phyloP scores from a whole-genome alignment of 2,329 filamentous ascomycete species.

The Zymoseptoria crescenta region DNA sequence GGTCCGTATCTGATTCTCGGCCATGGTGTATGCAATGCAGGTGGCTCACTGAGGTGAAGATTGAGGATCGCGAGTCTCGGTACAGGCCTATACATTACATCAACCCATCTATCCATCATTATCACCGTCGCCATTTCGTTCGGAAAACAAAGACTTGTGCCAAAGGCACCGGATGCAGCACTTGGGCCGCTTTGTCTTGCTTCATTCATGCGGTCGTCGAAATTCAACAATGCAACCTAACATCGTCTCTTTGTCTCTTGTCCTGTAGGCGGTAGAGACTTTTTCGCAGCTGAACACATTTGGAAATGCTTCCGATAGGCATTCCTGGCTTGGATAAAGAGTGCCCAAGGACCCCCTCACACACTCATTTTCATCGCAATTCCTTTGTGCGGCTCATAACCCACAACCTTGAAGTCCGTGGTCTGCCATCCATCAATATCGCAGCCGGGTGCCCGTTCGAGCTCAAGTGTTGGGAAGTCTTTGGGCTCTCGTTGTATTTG shows the following conservation, averaged over 20 bases:
- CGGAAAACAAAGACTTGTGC: not conserved
- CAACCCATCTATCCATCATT: not conserved
- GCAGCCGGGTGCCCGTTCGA: constrained; percentile 58
- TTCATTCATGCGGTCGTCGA: not conserved
- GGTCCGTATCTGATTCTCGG: not conserved
- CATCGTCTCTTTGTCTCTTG: not conserved
- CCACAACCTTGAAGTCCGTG: constrained; percentile 80
- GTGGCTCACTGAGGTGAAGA: not conserved
- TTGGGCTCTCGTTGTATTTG: constrained; percentile 76
- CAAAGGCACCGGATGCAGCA: not conserved
- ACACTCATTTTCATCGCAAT: constrained; percentile 99
- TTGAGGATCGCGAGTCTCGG: not conserved
- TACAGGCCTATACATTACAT: not conserved
- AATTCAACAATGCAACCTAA: not conserved
- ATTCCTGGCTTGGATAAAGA: not conserved
- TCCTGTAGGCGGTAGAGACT: not conserved
- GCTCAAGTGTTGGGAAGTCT: constrained; percentile 70
- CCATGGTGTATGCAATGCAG: not conserved
- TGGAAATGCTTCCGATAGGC: not conserved
- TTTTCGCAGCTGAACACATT: not conserved
- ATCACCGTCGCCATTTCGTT: not conserved
- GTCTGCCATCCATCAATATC: constrained; percentile 84
- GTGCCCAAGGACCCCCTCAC: constrained; percentile 4
- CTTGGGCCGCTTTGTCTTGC: not conserved
- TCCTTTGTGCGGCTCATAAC: constrained; percentile 81